Percentiles rank a stretch among this genome's conserved stretches.
phyloP scores from a whole-genome alignment of 2,329 filamentous ascomycete genomes.

The Aspergillus pseudonomiae region DNA sequence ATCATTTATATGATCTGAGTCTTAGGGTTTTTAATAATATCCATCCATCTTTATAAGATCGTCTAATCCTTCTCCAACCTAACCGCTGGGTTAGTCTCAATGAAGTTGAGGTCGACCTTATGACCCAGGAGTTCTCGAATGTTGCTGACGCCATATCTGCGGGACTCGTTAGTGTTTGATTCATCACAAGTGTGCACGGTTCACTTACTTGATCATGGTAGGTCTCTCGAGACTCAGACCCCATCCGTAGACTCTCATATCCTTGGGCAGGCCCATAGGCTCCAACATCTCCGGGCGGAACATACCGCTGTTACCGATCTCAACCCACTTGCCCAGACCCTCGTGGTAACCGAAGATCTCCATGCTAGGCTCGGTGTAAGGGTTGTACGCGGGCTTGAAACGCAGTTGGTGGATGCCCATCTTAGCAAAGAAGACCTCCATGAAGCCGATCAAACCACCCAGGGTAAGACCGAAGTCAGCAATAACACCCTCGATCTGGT shows the following conservation, averaged over 20 bases:
- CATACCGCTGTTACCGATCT: slow-evolving; percentile 98
- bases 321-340: slow-evolving; percentile 86
- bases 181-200: slow-evolving; percentile 16
- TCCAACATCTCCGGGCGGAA: slow-evolving; percentile 98
- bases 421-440: slow-evolving; percentile 93
- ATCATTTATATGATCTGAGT: slow-evolving; percentile 7
- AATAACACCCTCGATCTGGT: slow-evolving; percentile 98
- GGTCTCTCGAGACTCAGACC: slow-evolving; percentile 89
- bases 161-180: slow-evolving; percentile 13
- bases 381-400: slow-evolving; percentile 98
- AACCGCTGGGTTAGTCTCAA: slow-evolving; percentile 88
- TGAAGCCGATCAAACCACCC: slow-evolving; percentile 90
- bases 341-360: slow-evolving; percentile 97
- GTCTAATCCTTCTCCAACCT: slow-evolving; percentile 79
- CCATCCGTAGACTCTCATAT: slow-evolving; percentile 93
- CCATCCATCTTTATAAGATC: slow-evolving; percentile 22
- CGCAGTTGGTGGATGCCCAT: slow-evolving; percentile 86
- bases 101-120: slow-evolving; percentile 92
- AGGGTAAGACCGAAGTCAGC: slow-evolving; percentile 93
- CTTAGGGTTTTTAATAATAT: slow-evolving; percentile 21
- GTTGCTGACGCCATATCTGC: slow-evolving; percentile 73
- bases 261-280: slow-evolving; percentile 87
- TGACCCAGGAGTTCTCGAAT: slow-evolving; percentile 91
- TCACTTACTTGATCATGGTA: slow-evolving; percentile 90
- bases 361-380: slow-evolving; percentile 94